Conservation (phyloP, 192 early-diverging fungal species). For the Gonapodya prolifera region DNA sequence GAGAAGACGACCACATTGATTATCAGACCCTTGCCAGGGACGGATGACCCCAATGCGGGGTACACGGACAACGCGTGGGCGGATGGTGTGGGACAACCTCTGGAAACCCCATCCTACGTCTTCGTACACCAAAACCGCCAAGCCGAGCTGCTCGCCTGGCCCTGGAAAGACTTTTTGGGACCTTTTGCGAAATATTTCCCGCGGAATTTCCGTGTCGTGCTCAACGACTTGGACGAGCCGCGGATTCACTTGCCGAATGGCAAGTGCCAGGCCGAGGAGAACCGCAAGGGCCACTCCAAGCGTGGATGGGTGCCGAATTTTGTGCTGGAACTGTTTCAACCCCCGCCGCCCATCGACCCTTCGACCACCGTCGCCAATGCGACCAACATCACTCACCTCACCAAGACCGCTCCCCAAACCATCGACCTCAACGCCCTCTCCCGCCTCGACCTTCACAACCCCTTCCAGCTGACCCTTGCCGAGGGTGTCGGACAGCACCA, state of each 20-base stretch:
- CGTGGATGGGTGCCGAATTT: neutral
- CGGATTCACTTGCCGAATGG: neutral
- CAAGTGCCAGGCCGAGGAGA: neutral
- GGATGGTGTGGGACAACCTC: neutral
- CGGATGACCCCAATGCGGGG: neutral
- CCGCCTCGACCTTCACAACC: neutral
- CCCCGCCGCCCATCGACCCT: neutral
- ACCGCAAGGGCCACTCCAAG: neutral
- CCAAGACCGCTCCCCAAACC: neutral
- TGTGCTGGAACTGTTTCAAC: neutral
- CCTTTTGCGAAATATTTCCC: neutral
- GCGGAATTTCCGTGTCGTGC: neutral
- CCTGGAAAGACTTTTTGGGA: neutral
- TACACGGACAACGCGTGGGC: neutral
- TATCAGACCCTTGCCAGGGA: neutral
- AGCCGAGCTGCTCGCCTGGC: neutral
- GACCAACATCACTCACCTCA: neutral
- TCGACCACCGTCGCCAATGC: neutral
- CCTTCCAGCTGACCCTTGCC: neutral
- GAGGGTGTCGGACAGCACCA: neutral
- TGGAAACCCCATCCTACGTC: neutral
- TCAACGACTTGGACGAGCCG: neutral
- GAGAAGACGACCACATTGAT: neutral
- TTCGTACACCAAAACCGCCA: neutral
- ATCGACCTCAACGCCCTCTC: neutral